These are phyloP conservation scores for Cyberlindnera suaveolens DNA, from an alignment of 805 yeast genomes.

Conservation along the genomic window DNA sequence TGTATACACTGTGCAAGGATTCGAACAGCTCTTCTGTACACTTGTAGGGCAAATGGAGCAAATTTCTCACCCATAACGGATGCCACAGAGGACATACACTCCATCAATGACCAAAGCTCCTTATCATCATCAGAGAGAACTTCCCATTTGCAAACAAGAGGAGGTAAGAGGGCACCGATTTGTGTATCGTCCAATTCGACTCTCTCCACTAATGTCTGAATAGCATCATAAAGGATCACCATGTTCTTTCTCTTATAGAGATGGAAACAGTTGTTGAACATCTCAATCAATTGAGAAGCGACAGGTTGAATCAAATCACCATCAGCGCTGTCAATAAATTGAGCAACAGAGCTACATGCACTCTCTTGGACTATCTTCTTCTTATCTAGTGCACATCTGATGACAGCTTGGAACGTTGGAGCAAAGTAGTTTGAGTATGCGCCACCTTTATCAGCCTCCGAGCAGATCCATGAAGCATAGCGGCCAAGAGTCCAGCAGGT, in stretches of 20 bases:
- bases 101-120: conserved; percentile 86
- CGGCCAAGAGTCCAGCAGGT: conserved; percentile 94
- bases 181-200: conserved; percentile 51
- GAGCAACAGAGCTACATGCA: conserved; percentile 82
- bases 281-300: conserved; percentile 55
- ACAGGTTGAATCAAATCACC: conserved; percentile 54
- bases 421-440: conserved; percentile 59
- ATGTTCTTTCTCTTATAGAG: conserved; percentile 79
- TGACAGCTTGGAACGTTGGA: conserved; percentile 73
- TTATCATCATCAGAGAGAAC: conserved; percentile 66
- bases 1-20: conserved; percentile 66
- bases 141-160: conserved; percentile 79
- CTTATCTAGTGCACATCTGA: conserved; percentile 69
- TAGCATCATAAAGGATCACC: conserved; percentile 79
- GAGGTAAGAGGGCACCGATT: conserved; percentile 65
- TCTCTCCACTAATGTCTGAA: conserved; percentile 82
- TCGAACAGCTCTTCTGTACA: conserved; percentile 69
- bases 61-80: conserved; percentile 79
- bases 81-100: conserved; percentile 89
- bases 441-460: conserved; percentile 57
- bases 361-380: conserved; percentile 95
- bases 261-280: conserved; percentile 66
- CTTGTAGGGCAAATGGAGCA: conserved; percentile 84
- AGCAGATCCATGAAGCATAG: conserved; percentile 75
- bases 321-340: conserved; percentile 74